Conservation (phyloP, 345 rosid genomes). For the Raphanus sativus region DNA sequence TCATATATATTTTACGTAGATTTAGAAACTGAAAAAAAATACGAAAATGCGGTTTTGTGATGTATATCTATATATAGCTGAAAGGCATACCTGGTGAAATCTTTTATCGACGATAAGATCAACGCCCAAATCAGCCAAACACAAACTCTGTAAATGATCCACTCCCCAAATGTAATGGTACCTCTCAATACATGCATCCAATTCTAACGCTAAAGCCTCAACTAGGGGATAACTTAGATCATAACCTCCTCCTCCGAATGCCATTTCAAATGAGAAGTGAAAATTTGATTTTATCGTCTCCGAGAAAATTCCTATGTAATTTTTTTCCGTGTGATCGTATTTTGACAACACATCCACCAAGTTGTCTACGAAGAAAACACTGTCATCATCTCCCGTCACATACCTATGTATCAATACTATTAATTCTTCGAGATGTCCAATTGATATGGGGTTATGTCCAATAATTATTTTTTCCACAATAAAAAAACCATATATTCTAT, state of each 20-base stretch:
- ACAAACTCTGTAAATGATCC: neutral
- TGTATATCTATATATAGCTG: neutral
- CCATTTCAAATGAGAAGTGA: neutral
- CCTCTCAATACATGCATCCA: neutral
- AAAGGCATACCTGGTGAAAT: neutral
- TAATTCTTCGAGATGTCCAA: no score
- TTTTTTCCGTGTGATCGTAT: neutral
- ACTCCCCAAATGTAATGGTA: neutral
- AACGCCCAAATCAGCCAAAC: neutral
- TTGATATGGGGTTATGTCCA: no score
- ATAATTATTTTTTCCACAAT: no score
- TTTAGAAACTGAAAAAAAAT: no score
- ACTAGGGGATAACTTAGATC: neutral
- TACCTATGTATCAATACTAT: conserved; percentile 35
- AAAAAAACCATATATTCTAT: no score
- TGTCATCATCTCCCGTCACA: conserved; percentile 61
- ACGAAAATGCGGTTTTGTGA: no score
- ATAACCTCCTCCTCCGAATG: neutral
- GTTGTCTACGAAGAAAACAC: conserved; percentile 50
- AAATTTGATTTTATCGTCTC: neutral
- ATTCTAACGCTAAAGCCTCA: neutral
- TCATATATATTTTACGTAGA: no score
- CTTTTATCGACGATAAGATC: neutral
- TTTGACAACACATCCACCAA: conserved; percentile 44
- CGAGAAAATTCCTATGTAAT: neutral